Percentiles rank a stretch among this genome's conserved stretches.
These are phyloP conservation scores for Elaphomyces granulatus DNA, from an alignment of 495 filamentous ascomycete species.

Conservation along the genomic window DNA sequence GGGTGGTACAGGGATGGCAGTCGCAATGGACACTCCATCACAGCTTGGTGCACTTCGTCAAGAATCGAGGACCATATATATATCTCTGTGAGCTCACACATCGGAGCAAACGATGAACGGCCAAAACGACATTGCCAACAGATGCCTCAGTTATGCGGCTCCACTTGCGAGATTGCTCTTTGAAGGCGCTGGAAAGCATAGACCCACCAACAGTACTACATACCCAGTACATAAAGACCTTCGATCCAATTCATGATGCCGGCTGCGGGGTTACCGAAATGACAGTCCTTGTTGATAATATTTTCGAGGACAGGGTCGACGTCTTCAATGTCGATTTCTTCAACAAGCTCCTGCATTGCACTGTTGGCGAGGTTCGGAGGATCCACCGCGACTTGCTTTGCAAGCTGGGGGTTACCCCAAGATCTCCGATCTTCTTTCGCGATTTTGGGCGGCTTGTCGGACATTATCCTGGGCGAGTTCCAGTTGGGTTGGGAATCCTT, in stretches of 20 bases:
- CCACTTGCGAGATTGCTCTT: conserved; percentile 4
- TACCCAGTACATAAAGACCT: conserved; percentile 10
- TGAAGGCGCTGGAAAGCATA: conserved; percentile 2
- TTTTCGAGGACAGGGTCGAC: conserved; percentile 3
- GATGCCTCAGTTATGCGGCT: not conserved
- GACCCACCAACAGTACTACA: conserved; percentile 16
- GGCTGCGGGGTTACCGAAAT: conserved; percentile 5
- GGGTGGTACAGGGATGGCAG: too few species aligned
- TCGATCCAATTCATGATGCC: conserved; percentile 15
- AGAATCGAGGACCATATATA: conserved; percentile 5
- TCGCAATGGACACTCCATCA: too few species aligned
- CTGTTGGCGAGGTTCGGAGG: too few species aligned
- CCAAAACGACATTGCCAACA: not conserved
- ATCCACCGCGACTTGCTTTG: too few species aligned
- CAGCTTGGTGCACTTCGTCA: too few species aligned
- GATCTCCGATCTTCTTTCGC: too few species aligned
- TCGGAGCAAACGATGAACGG: conserved; percentile 14
- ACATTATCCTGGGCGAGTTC: too few species aligned
- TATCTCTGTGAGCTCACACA: not conserved
- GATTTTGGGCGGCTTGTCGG: too few species aligned
- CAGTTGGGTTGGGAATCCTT: too few species aligned
- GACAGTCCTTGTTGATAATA: conserved; percentile 5
- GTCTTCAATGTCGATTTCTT: conserved; percentile 1
- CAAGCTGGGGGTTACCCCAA: too few species aligned
- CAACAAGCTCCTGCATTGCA: not conserved